A percentile compares a stretch with the other conserved stretches of the same genome.
Conservation (phyloP, 176 grass and related monocot species). For the Rhynchospora breviuscula region DNA sequence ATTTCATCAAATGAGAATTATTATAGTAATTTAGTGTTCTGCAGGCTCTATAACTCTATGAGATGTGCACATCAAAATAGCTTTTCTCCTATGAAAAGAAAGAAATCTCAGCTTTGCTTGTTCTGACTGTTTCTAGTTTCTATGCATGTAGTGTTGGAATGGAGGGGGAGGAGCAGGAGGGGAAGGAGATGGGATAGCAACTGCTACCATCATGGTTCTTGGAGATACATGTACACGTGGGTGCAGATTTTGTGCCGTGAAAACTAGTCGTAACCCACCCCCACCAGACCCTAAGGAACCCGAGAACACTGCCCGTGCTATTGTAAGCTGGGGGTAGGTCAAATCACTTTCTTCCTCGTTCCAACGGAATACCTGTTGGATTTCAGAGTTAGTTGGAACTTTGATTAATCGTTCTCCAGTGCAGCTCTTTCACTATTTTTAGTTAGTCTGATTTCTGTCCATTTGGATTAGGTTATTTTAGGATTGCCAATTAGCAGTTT, state of each 20-base stretch:
- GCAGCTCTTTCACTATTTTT: not conserved
- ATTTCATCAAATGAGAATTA: not conserved
- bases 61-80: not conserved
- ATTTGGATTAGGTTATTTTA: not conserved
- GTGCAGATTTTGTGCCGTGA: slow-evolving; percentile 83
- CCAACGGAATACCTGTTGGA: not conserved
- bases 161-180: slow-evolving; percentile 74
- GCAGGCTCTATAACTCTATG: not conserved
- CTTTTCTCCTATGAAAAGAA: not conserved
- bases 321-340: slow-evolving; percentile 69
- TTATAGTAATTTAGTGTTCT: not conserved
- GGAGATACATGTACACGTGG: slow-evolving; percentile 86
- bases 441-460: not conserved
- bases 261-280: slow-evolving; percentile 62
- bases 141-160: slow-evolving; percentile 61
- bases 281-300: slow-evolving; percentile 61
- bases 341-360: not conserved
- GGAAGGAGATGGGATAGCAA: slow-evolving; percentile 74
- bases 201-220: slow-evolving; percentile 85
- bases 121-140: not conserved
- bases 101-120: not conserved
- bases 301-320: slow-evolving; percentile 58
- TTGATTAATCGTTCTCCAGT: not conserved
- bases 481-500: not conserved
- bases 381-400: not conserved